Base-by-base conservation (phyloP, 805 yeast genomes). In the Nakazawaea molendinolei region DNA sequence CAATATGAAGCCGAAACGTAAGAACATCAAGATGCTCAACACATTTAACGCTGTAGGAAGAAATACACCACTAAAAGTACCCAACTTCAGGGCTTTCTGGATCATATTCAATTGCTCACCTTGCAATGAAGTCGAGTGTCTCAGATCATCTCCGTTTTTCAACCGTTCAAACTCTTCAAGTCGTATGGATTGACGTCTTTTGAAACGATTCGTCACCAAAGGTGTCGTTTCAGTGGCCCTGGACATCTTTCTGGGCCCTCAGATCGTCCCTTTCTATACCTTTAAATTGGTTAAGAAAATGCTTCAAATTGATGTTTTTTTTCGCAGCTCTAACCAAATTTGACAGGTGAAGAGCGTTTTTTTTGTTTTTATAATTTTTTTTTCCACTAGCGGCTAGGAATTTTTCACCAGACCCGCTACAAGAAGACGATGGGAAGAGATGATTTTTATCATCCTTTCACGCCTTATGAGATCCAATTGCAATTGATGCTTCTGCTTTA, bases 1-100 rank as follows among this genome's bases (percentile, higher is more conserved):
- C 23, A 92, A 68, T 23, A 92, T 81, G 60, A 89, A 92, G 5
- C 98, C 98, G 55, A 92, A 92, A 44, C 99, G 74, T 46, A 92
- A 66, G 54, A 90, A 92, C 95, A 92, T 87, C 55, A 92, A 70
- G 50, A 92, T 92, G 3, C 97, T 87, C 21, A 92, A 66, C 29
- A 92, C 97, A 58, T 92, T 92, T 27, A 92, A 65, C 0, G 95
- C 76, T 0, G 97, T 92, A 8, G 99, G 98, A 12, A 92, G 70
- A 51, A 94, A 89, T 2, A 89, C 97, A 12, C 97, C 97, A 40
- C 76, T 80, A 43, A 80, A 77, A 0, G 96, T 90, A 28, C 79
- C 86, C 34, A 89, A 61, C 49, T 89, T 89, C 8, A 13, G 19
- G n/a, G 14, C 14, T 18, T 32, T 32, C 15, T 23, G 30, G 31